phyloP scores from a whole-genome alignment of 1,284 basidiomycete genomes.

The Heterobasidion occidentale region DNA sequence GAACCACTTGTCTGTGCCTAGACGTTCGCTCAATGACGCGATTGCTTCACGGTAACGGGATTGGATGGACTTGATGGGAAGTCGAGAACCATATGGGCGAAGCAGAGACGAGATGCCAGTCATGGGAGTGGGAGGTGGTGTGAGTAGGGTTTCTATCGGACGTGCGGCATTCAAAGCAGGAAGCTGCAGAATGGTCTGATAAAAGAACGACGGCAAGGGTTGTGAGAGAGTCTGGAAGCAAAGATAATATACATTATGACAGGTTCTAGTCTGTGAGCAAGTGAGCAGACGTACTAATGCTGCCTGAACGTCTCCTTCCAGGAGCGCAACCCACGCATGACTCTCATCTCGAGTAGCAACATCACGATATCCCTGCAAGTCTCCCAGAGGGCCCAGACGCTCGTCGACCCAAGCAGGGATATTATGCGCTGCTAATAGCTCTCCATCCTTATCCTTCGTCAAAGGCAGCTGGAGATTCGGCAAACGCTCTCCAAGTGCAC shows the following conservation, averaged over 20 bases:
- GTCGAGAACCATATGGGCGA: conserved; percentile 48
- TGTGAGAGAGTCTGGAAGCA: conserved; percentile 36
- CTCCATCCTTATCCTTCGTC: conserved; percentile 26
- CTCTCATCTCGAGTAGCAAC: conserved; percentile 58
- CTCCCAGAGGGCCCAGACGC: conserved; percentile 31
- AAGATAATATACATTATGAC: neutral
- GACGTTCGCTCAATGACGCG: conserved; percentile 58
- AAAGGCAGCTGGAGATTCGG: conserved; percentile 52
- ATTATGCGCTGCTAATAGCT: conserved; percentile 52
- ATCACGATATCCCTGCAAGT: conserved; percentile 60
- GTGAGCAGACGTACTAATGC: conserved; percentile 45
- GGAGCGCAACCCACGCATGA: conserved; percentile 67
- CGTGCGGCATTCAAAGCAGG: conserved; percentile 22
- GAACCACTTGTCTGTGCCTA: conserved; percentile 73
- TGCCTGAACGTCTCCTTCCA: conserved; percentile 69
- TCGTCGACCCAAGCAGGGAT: conserved; percentile 69
- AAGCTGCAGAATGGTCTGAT: conserved; percentile 26
- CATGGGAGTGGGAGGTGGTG: conserved; percentile 59
- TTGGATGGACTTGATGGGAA: conserved; percentile 41
- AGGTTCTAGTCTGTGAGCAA: neutral
- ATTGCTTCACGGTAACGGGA: conserved; percentile 66
- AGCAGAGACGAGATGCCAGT: conserved; percentile 57
- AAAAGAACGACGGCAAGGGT: conserved; percentile 29
- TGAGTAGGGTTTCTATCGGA: conserved; percentile 34
- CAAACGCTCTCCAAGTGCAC: conserved; percentile 55